Base-by-base conservation (phyloP, 2,329 filamentous ascomycete species). In the Ophiosphaerella herpotricha region DNA sequence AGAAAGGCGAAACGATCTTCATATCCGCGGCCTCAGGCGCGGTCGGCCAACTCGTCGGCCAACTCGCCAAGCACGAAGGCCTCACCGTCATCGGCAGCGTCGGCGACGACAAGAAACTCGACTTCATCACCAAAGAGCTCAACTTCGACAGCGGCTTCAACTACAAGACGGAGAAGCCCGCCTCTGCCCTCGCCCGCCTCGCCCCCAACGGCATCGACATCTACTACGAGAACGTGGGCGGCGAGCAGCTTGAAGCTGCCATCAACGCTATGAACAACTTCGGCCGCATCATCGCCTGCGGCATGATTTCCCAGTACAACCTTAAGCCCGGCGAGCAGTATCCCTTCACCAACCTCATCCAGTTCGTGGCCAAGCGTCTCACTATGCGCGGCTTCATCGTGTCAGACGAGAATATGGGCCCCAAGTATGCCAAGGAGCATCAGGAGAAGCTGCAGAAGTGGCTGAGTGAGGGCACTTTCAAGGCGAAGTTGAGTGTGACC, bases 271-370 rank as follows among this genome's bases (percentile, higher is more conserved):
- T 90, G 74, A 92, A 90, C 47, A 48, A 72, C 37, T 82, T 78
- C 47, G 90, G 88, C 18, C 80, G 90, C 52, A 83, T 93, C 44
- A 76, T 81, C 46, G 78, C 77, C 21, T 80, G 79, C 59, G 79
- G 79, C 37, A 84, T 91, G 84, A 91, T 94, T 70, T 85, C 84
- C 4, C 83, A 88, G 60, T 96, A 96, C 80, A 95, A 93, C 78
- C 54, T 76, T 26, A 72, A 73, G 43, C 72, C 76, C 0, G 71
- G 77, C 4, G 77, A 92, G 57, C 76, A 76, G 2, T 87, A 89
- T 66, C 85, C 85, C 7, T 77, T 91, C 67, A 84, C 79, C 71
- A 90, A 88, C 72, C 68, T 91, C 26, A 78, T 83, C 64, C 64
- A 81, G 34, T 59, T 92, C 21, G 78, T 94, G n/a, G 61, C 69